phyloP scores from a whole-genome alignment of 768 basidiomycete species.

The Psilocybe cyanescens region DNA sequence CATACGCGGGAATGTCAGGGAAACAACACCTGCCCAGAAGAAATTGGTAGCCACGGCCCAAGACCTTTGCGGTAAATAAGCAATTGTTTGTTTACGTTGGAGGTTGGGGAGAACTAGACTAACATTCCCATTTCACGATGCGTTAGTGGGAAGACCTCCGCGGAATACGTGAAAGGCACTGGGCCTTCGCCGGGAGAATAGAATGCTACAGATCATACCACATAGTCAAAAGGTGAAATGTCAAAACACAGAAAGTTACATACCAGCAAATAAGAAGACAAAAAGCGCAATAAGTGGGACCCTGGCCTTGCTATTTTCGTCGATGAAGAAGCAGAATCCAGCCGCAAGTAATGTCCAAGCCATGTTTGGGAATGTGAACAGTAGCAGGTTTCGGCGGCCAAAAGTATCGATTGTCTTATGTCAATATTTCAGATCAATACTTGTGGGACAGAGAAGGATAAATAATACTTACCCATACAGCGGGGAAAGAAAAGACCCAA shows the following conservation, averaged over 20 bases:
- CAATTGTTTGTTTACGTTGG: conserved; percentile 30
- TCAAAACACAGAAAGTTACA: conserved; percentile 26
- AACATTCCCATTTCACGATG: conserved; percentile 70
- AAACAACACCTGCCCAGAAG: conserved; percentile 57
- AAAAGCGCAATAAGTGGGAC: conserved; percentile 47
- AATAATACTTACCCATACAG: conserved; percentile 49
- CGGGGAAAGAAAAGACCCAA: conserved; percentile 63
- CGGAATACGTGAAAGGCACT: conserved; percentile 89
- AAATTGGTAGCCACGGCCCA: conserved; percentile 58
- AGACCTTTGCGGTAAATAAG: conserved; percentile 39
- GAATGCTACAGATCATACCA: conserved; percentile 40
- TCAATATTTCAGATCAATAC: conserved; percentile 36
- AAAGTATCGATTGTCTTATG: conserved; percentile 71
- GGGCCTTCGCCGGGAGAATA: conserved; percentile 91
- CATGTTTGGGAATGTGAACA: conserved; percentile 86
- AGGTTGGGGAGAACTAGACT: conserved; percentile 31
- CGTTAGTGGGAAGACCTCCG: conserved; percentile 88
- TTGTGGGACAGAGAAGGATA: conserved; percentile 26
- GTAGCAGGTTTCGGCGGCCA: conserved; percentile 73
- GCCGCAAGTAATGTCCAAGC: conserved; percentile 72
- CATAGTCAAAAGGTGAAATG: not conserved
- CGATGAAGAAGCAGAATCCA: conserved; percentile 71
- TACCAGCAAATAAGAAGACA: conserved; percentile 47
- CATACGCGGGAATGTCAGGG: conserved; percentile 63
- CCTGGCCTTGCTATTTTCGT: conserved; percentile 33